Percentiles rank a stretch among this genome's conserved stretches.
Evolutionary conservation across 495 filamentous ascomycete species (phyloP).

Genomic region (Aspergillus indologenus): DNA sequence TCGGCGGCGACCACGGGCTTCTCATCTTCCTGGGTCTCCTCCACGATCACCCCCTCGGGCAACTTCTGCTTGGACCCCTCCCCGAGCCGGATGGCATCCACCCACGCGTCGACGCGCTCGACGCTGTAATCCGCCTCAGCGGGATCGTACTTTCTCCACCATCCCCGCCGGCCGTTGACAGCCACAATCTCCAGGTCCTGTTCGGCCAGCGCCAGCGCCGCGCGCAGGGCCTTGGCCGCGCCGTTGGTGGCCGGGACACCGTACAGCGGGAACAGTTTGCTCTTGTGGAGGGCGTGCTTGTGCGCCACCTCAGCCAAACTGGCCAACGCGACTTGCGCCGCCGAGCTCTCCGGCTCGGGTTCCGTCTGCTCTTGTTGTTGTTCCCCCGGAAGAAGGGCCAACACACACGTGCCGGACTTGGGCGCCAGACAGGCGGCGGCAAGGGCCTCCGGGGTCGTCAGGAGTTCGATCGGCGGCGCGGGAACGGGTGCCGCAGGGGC

Average conservation of each 20-base stretch:
- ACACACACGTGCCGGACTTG: conserved; percentile 80
- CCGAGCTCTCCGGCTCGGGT: conserved; percentile 39
- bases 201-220: conserved; percentile 56
- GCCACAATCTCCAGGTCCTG: conserved; percentile 63
- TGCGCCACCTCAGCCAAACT: conserved; percentile 70
- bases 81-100: conserved; percentile 82
- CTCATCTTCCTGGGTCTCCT: conserved; percentile 34
- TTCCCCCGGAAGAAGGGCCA: conserved; percentile 66
- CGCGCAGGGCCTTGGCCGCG: conserved; percentile 52
- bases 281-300: conserved; percentile 62
- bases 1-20: conserved; percentile 26
- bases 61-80: conserved; percentile 79
- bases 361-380: conserved; percentile 51
- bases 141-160: conserved; percentile 72
- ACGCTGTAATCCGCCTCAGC: conserved; percentile 53
- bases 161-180: conserved; percentile 76
- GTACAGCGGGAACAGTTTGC: conserved; percentile 79
- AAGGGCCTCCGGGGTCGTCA: conserved; percentile 56
- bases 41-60: conserved; percentile 65
- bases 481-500: conserved; percentile 37
- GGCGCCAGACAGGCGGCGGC: conserved; percentile 66
- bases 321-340: conserved; percentile 54
- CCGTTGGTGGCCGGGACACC: conserved; percentile 64
- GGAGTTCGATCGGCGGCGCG: conserved; percentile 46
- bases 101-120: conserved; percentile 71